These are phyloP conservation scores for Mycena haematopus DNA, from an alignment of 768 basidiomycete genomes.

Conservation along the genomic window DNA sequence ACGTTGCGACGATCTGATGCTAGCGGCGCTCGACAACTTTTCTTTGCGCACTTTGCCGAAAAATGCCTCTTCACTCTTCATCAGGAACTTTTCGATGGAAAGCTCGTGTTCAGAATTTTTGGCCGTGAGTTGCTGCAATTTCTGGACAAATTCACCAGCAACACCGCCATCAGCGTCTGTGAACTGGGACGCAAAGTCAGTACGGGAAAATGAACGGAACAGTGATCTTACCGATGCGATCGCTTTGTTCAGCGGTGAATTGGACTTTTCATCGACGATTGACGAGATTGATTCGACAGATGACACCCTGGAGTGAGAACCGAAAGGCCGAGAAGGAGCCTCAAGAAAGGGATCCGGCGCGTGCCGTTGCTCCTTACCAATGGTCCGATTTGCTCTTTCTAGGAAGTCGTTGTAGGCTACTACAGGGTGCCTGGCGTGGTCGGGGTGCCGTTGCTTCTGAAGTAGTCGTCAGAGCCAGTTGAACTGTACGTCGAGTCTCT, in stretches of 20 bases:
- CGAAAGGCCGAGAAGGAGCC: constrained; percentile 78
- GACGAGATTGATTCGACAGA: constrained; percentile 93
- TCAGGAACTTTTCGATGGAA: constrained; percentile 89
- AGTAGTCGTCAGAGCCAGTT: constrained; percentile 53
- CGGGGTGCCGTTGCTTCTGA: constrained; percentile 40
- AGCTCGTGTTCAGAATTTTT: constrained; percentile 92
- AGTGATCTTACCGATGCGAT: constrained; percentile 70
- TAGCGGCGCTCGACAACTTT: constrained; percentile 83
- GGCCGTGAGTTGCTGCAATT: constrained; percentile 75
- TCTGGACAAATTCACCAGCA: constrained; percentile 87
- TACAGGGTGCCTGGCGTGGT: constrained; percentile 35
- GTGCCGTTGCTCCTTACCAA: constrained; percentile 79
- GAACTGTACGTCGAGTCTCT: constrained; percentile 59
- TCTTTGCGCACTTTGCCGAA: constrained; percentile 91
- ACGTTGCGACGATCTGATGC: constrained; percentile 76
- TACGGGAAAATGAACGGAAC: neutral
- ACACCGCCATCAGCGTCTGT: constrained; percentile 95
- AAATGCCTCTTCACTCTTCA: constrained; percentile 93
- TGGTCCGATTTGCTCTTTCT: constrained; percentile 83
- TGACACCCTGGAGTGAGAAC: constrained; percentile 76
- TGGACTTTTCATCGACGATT: constrained; percentile 89
- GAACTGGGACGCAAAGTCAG: constrained; percentile 57
- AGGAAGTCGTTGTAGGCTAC: constrained; percentile 80
- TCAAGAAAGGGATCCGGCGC: constrained; percentile 90
- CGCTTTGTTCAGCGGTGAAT: constrained; percentile 93